Evolutionary conservation across 176 grass and related monocot species (phyloP).

Genomic region (Hsuehochloa calcarea): DNA sequence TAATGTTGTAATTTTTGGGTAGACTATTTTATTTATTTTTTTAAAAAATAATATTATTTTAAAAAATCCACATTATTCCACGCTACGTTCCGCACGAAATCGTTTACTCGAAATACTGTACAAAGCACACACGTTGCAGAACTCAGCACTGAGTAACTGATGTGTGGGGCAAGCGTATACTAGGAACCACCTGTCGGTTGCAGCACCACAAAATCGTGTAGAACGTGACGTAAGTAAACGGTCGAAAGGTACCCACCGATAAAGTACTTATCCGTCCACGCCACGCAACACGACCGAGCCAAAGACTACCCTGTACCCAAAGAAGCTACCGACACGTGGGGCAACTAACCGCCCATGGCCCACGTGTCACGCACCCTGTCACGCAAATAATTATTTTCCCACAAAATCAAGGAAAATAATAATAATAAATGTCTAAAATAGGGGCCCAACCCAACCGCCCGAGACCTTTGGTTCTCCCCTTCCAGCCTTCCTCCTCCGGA

Average conservation of each 20-base stretch:
- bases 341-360: accelerated
- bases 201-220: neutral
- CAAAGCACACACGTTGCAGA: too few relatives aligned
- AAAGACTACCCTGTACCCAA: too few relatives aligned
- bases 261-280: neutral
- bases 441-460: neutral
- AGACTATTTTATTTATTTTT: too few relatives aligned
- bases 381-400: neutral
- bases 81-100: too few relatives aligned
- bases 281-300: neutral
- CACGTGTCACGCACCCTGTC: neutral
- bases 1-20: too few relatives aligned
- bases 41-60: too few relatives aligned
- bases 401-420: neutral
- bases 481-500: neutral
- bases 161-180: too few relatives aligned
- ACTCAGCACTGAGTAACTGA: neutral
- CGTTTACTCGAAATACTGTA: too few relatives aligned
- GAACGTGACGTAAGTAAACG: neutral
- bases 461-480: neutral
- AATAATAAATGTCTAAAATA: neutral
- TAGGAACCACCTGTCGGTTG: neutral
- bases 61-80: too few relatives aligned
- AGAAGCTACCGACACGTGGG: neutral
- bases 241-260: neutral